Conservation (phyloP, 805 yeast species). For the Metschnikowia lachancei region DNA sequence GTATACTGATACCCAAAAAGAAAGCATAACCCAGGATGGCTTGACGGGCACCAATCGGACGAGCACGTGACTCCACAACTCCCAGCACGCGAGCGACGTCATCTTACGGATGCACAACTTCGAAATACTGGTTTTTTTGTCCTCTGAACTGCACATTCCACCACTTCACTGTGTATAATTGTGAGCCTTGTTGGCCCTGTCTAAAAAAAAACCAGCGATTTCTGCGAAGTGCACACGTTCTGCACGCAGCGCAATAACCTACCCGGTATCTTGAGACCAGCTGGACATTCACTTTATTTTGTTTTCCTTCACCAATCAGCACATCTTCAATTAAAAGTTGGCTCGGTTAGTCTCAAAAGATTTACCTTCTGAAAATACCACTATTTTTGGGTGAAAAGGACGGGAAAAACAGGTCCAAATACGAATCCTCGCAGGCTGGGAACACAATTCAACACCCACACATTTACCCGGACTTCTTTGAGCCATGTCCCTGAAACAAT, state of each 20-base stretch:
- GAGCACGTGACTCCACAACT: neutral
- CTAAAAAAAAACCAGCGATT: neutral
- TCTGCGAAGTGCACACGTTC: conserved; percentile 2
- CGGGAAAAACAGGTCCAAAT: neutral
- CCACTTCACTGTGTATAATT: neutral
- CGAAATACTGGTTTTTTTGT: neutral
- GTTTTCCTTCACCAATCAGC: neutral
- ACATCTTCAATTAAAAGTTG: neutral
- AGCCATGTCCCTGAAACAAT: conserved; percentile 3
- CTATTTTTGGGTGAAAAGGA: neutral
- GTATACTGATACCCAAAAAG: too few species aligned
- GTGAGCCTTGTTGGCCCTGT: neutral
- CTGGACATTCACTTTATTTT: neutral
- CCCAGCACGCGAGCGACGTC: neutral
- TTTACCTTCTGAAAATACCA: neutral
- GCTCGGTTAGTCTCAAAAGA: neutral
- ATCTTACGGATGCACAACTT: neutral
- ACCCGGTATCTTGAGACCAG: conserved; percentile 1
- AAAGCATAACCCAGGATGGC: neutral
- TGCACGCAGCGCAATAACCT: conserved; percentile 10
- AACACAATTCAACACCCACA: too few species aligned
- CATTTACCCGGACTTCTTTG: neutral
- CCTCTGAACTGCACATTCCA: neutral
- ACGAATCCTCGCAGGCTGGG: neutral
- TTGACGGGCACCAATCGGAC: too few species aligned